Percentiles rank a stretch among this genome's conserved stretches.
Evolutionary conservation across 2,329 filamentous ascomycete species (phyloP).

Genomic region (Dendrostoma leiphaemia): DNA sequence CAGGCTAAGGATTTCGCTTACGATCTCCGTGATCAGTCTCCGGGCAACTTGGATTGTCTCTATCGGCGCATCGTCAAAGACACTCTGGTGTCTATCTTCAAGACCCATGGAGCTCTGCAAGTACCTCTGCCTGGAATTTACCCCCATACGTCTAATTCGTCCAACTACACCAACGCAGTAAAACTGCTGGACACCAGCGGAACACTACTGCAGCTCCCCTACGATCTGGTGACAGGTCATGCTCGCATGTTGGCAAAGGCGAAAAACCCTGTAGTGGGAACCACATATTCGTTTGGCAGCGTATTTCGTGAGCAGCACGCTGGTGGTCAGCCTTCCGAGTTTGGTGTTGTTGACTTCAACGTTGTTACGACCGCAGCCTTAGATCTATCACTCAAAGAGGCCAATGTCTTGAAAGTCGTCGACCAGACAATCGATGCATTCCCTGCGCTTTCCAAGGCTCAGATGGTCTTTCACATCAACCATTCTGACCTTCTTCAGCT

Average conservation of each 20-base stretch:
- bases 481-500: slow-evolving; percentile 83
- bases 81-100: slow-evolving; percentile 74
- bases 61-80: slow-evolving; percentile 73
- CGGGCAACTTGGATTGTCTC: slow-evolving; percentile 60
- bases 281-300: slow-evolving; percentile 82
- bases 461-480: slow-evolving; percentile 87
- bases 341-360: slow-evolving; percentile 93
- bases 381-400: slow-evolving; percentile 86
- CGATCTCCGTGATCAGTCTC: slow-evolving; percentile 63
- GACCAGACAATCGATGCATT: slow-evolving; percentile 86
- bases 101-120: slow-evolving; percentile 86
- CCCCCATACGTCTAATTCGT: slow-evolving; percentile 76
- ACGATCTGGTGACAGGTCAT: slow-evolving; percentile 86
- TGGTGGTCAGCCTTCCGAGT: slow-evolving; percentile 77
- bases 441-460: slow-evolving; percentile 66
- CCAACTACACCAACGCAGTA: slow-evolving; percentile 75
- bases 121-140: slow-evolving; percentile 72
- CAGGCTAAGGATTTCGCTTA: slow-evolving; percentile 79
- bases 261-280: slow-evolving; percentile 60
- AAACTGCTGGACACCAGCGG: slow-evolving; percentile 80
- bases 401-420: slow-evolving; percentile 88
- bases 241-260: slow-evolving; percentile 79
- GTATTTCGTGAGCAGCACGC: slow-evolving; percentile 79
- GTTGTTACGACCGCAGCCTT: slow-evolving; percentile 81
- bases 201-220: slow-evolving; percentile 90